Base-by-base conservation (phyloP, 768 basidiomycete species). In the Termitomyces titanicus region DNA sequence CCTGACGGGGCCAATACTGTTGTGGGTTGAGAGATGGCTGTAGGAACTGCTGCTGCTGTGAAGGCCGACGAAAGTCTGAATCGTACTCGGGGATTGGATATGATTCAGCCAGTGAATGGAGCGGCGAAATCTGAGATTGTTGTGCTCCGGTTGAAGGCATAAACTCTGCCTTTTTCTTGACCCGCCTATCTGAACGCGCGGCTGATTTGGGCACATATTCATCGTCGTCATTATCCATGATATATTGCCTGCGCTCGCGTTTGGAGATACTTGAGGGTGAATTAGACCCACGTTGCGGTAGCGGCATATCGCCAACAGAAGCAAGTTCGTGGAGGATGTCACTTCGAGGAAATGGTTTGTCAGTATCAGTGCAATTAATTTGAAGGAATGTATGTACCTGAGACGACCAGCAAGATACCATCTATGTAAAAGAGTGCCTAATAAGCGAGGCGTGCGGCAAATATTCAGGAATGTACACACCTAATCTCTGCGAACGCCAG, bases 311-410 rank as follows among this genome's bases (percentile, higher is more conserved):
- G 3, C 86, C 86, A 4, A 84, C 86, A 0, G 78, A 83, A 6
- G 86, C 85, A 2, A 89, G 74, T 59, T 89, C 88, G 53, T 80
- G 84, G 5, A 89, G 70, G 44, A 89, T 79, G 60, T 89, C 86
- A 83, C 87, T 88, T 56, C 8, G 43, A 12, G 37, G 11, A 33
- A 44, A 49, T 74, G 12, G 13, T 27, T 25, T 40, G 39, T 24
- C 12, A 31, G 22, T 27, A n/a, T 13, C 2, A 72, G 17, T 49
- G 3, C 20, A 12, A 10, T 22, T 10, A 11, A 29, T 20, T 3
- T 27, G 34, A 45, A 24, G 0, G 33, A 12, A 33, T 5, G 5
- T 29, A 58, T 66, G 44, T 61, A 78, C 79, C 75, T 76, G n/a
- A 79, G 61, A 34, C 74, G 71, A 33, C 79, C 81, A 22, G 76